A percentile compares a stretch with the other conserved stretches of the same genome.
Evolutionary conservation across 2,329 filamentous ascomycete genomes (phyloP).

Genomic region (Nigrograna mackinnonii): DNA sequence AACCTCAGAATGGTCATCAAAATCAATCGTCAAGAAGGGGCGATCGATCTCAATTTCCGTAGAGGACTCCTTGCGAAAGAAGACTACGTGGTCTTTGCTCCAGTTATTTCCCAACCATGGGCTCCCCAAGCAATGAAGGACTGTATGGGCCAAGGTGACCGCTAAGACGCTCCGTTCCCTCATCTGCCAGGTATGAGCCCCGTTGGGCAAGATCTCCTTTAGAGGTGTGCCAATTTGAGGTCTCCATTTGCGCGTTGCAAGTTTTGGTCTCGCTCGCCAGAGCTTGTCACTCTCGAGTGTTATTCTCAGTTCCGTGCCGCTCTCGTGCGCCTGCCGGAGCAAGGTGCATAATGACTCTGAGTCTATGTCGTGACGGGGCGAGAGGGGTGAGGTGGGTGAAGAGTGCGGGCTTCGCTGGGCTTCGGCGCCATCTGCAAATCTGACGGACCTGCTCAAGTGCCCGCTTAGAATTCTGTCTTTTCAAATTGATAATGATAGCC

Average conservation of each 20-base stretch:
- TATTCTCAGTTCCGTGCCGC: background rate
- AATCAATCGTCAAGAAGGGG: conserved; percentile 2
- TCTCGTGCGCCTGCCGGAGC: background rate
- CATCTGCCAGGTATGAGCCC: background rate
- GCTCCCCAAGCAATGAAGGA: conserved; percentile 5
- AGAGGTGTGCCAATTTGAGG: background rate
- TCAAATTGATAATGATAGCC: too few relatives aligned
- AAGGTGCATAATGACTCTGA: background rate
- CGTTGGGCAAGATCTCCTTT: background rate
- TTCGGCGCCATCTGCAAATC: too few relatives aligned
- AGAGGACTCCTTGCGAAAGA: conserved; percentile 2
- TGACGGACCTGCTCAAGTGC: too few relatives aligned
- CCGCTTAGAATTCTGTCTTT: too few relatives aligned
- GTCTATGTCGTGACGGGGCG: background rate
- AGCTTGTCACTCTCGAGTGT: background rate
- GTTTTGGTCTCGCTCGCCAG: background rate
- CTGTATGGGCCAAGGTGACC: conserved; percentile 7
- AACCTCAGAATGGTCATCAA: too few relatives aligned
- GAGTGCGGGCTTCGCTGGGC: background rate
- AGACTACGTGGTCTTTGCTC: conserved; percentile 11
- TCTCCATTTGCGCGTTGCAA: background rate
- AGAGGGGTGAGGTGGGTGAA: background rate
- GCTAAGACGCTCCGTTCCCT: conserved; percentile 2
- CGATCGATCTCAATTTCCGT: conserved; percentile 2
- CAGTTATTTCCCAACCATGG: conserved; percentile 10